A percentile compares a stretch with the other conserved stretches of the same genome.
phyloP scores from a whole-genome alignment of 2,329 filamentous ascomycete genomes.

The Hypoxylon sp. region DNA sequence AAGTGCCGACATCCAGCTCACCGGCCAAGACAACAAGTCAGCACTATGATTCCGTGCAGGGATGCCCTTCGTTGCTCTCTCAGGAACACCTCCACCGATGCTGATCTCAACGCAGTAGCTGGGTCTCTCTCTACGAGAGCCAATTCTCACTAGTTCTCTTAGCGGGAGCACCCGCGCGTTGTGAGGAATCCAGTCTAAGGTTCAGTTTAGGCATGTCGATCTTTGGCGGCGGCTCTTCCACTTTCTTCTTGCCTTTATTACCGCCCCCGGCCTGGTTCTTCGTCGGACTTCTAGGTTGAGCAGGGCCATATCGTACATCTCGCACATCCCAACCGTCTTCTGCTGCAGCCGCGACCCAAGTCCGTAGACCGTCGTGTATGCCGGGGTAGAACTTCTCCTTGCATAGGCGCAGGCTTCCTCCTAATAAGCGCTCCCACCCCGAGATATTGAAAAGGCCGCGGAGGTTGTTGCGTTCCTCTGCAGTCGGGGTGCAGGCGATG shows the following conservation, averaged over 20 bases:
- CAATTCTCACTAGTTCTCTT: slow-evolving; percentile 50
- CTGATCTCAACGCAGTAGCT: slow-evolving; percentile 39
- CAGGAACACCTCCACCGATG: slow-evolving; percentile 17
- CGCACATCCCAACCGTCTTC: slow-evolving; percentile 91
- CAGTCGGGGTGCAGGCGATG: slow-evolving; percentile 82
- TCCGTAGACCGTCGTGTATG: slow-evolving; percentile 89
- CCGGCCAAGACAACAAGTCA: slow-evolving; percentile 32
- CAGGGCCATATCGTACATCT: slow-evolving; percentile 81
- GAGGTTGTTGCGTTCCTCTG: slow-evolving; percentile 79
- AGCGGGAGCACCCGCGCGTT: slow-evolving; percentile 39
- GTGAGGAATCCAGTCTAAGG: slow-evolving; percentile 58
- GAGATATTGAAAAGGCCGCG: slow-evolving; percentile 84
- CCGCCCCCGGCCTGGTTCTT: slow-evolving; percentile 60
- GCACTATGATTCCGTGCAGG: slow-evolving; percentile 21
- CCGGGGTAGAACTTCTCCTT: slow-evolving; percentile 98
- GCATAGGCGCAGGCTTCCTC: slow-evolving; percentile 86
- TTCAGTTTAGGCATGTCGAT: slow-evolving; percentile 73
- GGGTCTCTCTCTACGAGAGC: slow-evolving; percentile 51
- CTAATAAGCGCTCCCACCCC: slow-evolving; percentile 93
- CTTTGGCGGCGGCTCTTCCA: slow-evolving; percentile 70
- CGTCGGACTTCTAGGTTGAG: slow-evolving; percentile 60
- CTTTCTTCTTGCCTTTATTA: slow-evolving; percentile 62
- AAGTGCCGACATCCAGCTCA: slow-evolving; percentile 36
- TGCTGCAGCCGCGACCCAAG: slow-evolving; percentile 88
- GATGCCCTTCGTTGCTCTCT: slow-evolving; percentile 15